These are phyloP conservation scores for Trichothecium sympodiale DNA, from an alignment of 2,329 filamentous ascomycete species.

Conservation along the genomic window DNA sequence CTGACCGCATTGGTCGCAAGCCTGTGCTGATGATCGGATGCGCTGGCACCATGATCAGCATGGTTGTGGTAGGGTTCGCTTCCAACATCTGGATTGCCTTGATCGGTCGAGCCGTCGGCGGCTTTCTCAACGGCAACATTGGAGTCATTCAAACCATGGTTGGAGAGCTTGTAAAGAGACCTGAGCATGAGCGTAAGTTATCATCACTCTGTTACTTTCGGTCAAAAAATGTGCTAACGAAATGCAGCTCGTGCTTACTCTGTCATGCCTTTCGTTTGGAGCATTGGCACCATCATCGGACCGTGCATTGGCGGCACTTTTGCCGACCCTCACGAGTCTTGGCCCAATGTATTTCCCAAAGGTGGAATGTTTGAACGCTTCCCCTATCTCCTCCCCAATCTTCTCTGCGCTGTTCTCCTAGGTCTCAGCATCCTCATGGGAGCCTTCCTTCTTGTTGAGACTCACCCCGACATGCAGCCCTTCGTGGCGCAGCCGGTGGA, in stretches of 20 bases:
- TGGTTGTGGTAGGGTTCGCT: conserved; percentile 74
- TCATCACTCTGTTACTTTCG: not conserved
- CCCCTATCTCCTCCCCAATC: conserved; percentile 81
- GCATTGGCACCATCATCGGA: conserved; percentile 78
- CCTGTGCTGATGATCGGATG: conserved; percentile 76
- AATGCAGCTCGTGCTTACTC: conserved; percentile 66
- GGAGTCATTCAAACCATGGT: conserved; percentile 91
- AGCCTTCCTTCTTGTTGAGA: conserved; percentile 77
- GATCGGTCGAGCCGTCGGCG: conserved; percentile 63
- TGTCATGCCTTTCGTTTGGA: conserved; percentile 93
- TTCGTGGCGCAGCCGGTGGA: conserved; percentile 33
- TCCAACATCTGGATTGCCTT: conserved; percentile 77
- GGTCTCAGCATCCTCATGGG: conserved; percentile 69
- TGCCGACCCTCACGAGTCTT: conserved; percentile 65
- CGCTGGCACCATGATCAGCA: conserved; percentile 68
- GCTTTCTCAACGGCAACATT: conserved; percentile 82
- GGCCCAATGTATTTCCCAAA: conserved; percentile 57
- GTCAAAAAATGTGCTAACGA: conserved; percentile 8
- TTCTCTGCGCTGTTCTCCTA: conserved; percentile 70
- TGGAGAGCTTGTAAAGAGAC: conserved; percentile 71
- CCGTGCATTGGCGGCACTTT: conserved; percentile 82
- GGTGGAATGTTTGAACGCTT: conserved; percentile 63
- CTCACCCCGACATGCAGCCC: conserved; percentile 71
- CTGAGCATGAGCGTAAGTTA: conserved; percentile 71
- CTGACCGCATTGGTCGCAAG: conserved; percentile 74